A percentile compares a stretch with the other conserved stretches of the same genome.
Evolutionary conservation across 75 land plant genomes (phyloP).

Genomic region (Sequoia sempervirens): DNA sequence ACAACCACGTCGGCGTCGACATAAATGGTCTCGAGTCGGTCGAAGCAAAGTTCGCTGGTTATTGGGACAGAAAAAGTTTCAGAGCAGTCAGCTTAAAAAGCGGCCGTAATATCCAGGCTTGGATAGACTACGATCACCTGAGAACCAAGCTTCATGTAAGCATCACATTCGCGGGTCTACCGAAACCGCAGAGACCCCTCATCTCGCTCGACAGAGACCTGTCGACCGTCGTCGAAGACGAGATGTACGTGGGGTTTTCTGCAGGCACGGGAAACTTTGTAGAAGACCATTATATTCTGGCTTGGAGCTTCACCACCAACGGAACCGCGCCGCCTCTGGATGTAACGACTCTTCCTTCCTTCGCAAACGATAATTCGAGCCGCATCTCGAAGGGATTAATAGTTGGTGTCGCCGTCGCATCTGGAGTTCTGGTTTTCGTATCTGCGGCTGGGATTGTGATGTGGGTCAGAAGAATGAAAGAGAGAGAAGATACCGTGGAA

Average conservation of each 20-base stretch:
- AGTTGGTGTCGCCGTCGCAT: neutral
- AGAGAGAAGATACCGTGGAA: neutral
- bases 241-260: constrained; percentile 41
- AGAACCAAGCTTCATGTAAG: constrained; percentile 14
- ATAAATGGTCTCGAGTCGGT: constrained; percentile 26
- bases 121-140: constrained; percentile 26
- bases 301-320: constrained; percentile 35
- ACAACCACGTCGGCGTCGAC: constrained; percentile 41
- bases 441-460: too few relatives aligned
- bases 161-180: constrained; percentile 8
- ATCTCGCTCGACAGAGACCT: constrained; percentile 9
- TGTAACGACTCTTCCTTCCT: constrained; percentile 12
- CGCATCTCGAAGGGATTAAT: neutral
- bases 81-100: neutral
- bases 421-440: neutral
- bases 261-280: constrained; percentile 19
- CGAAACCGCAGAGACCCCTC: constrained; percentile 17
- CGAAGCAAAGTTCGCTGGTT: neutral
- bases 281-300: constrained; percentile 26
- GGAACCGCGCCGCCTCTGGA: constrained; percentile 22
- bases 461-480: neutral
- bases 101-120: constrained; percentile 19
- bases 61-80: neutral
- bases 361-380: neutral
- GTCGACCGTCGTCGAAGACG: constrained; percentile 4